A percentile compares a stretch with the other conserved stretches of the same genome.
phyloP scores from a whole-genome alignment of 805 yeast genomes.

The Yamadazyma ubonensis region DNA sequence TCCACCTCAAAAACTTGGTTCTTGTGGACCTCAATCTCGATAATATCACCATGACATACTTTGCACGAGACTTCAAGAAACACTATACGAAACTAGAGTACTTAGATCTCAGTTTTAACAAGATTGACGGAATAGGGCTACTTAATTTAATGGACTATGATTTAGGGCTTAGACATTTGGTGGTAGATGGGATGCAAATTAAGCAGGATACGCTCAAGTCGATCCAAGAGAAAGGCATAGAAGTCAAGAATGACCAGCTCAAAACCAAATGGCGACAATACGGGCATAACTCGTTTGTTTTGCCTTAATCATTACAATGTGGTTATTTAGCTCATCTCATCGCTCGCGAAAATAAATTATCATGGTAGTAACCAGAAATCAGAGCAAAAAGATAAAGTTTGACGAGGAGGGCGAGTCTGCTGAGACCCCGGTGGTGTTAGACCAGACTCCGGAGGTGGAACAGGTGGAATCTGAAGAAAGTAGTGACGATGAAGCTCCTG shows the following conservation, averaged over 20 bases:
- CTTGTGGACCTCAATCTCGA: slow-evolving; percentile 39
- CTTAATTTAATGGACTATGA: slow-evolving; percentile 26
- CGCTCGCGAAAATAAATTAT: slow-evolving; percentile 3
- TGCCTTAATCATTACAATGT: no score
- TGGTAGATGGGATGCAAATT: slow-evolving; percentile 35
- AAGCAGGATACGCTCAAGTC: slow-evolving; percentile 28
- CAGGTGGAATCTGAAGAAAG: slow-evolving; percentile 9
- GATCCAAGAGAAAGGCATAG: slow-evolving; percentile 17
- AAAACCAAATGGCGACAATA: slow-evolving; percentile 33
- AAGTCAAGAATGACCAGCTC: slow-evolving; percentile 24
- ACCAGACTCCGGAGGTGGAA: no score
- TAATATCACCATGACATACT: slow-evolving; percentile 29
- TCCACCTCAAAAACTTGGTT: slow-evolving; percentile 23
- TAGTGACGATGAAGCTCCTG: slow-evolving; percentile 39
- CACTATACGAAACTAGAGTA: slow-evolving; percentile 17
- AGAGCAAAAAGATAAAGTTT: slow-evolving; percentile 14
- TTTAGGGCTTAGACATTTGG: slow-evolving; percentile 21
- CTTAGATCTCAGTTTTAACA: slow-evolving; percentile 39
- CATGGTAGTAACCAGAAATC: slow-evolving; percentile 12
- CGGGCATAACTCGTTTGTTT: slow-evolving; percentile 32
- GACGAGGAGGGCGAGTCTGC: no score
- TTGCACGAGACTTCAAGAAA: slow-evolving; percentile 26
- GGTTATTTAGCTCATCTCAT: slow-evolving; percentile 1
- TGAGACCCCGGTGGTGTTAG: no score
- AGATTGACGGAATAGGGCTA: slow-evolving; percentile 39